Conservation (phyloP, 257 asterid genomes). For the Henckelia pumila region DNA sequence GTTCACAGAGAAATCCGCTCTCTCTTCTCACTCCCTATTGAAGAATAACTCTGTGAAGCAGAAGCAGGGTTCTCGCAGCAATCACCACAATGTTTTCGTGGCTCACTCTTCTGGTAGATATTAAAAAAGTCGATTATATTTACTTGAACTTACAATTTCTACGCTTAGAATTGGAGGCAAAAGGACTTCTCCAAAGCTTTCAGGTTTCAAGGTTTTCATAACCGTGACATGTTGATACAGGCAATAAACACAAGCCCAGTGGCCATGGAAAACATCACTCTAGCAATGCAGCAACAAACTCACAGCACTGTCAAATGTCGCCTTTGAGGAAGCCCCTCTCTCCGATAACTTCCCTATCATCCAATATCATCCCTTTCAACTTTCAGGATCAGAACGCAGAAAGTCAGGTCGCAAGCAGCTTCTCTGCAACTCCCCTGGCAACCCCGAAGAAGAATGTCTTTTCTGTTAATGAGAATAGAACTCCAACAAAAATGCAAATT, state of each 20-base stretch:
- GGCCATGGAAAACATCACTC: constrained; percentile 31
- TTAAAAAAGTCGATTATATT: background rate
- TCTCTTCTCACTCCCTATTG: constrained; percentile 28
- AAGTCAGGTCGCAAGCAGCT: constrained; percentile 23
- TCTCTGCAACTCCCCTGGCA: constrained; percentile 28
- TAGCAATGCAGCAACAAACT: constrained; percentile 26
- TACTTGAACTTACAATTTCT: background rate
- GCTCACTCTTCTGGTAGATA: constrained; percentile 49
- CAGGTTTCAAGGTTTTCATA: background rate
- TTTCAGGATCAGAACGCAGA: constrained; percentile 33
- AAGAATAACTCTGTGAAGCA: constrained; percentile 42
- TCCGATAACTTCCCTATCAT: constrained; percentile 53
- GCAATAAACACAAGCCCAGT: constrained; percentile 41
- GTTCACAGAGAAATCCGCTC: constrained; percentile 39
- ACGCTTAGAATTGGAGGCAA: background rate
- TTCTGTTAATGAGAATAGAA: constrained; percentile 41
- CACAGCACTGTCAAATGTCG: constrained; percentile 24
- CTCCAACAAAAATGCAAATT: constrained; percentile 43
- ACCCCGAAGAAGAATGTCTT: constrained; percentile 25
- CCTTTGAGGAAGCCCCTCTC: constrained; percentile 63
- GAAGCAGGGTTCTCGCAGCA: constrained; percentile 30
- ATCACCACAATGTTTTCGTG: constrained; percentile 28
- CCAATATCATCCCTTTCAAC: constrained; percentile 43
- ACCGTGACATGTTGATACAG: constrained; percentile 29
- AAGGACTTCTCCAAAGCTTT: background rate